Conservation (phyloP, 1,139 yeast genomes). For the Pichia sp. region DNA sequence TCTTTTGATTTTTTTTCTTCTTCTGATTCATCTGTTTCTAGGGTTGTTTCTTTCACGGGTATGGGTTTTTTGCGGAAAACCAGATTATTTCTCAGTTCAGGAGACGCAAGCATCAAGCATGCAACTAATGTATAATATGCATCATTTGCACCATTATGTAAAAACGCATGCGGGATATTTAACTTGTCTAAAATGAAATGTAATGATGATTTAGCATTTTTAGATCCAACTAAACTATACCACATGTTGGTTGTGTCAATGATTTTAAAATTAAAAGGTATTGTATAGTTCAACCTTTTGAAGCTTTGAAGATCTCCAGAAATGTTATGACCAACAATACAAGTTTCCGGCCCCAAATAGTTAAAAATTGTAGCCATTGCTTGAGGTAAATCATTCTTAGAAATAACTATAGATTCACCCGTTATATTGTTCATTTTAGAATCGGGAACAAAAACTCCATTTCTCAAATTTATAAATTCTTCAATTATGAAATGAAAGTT, state of each 20-base stretch:
- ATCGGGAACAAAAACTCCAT: slow-evolving; percentile 60
- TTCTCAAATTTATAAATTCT: slow-evolving; percentile 43
- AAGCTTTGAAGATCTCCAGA: slow-evolving; percentile 57
- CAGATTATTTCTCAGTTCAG: slow-evolving; percentile 22
- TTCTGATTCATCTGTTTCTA: background rate
- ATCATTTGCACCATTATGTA: slow-evolving; percentile 85
- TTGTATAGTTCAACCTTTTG: slow-evolving; percentile 38
- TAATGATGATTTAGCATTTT: slow-evolving; percentile 39
- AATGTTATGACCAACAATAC: slow-evolving; percentile 65
- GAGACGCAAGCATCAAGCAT: slow-evolving; percentile 24
- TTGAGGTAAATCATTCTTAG: slow-evolving; percentile 32
- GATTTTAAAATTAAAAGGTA: slow-evolving; percentile 33
- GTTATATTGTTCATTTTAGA: slow-evolving; percentile 51
- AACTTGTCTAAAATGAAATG: slow-evolving; percentile 46
- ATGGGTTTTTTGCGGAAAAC: slow-evolving; percentile 4
- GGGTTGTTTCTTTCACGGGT: background rate
- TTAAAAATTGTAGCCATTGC: slow-evolving; percentile 41
- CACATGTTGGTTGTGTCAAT: slow-evolving; percentile 54
- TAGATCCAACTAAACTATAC: slow-evolving; percentile 36
- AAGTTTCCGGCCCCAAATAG: slow-evolving; percentile 33
- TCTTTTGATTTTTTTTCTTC: background rate
- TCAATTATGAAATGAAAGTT: slow-evolving; percentile 52
- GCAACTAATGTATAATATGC: slow-evolving; percentile 55
- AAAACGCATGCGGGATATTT: slow-evolving; percentile 52
- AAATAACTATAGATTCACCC: slow-evolving; percentile 46